Conservation (phyloP, 139 green algal species). For the Volvox reticuliferus region DNA sequence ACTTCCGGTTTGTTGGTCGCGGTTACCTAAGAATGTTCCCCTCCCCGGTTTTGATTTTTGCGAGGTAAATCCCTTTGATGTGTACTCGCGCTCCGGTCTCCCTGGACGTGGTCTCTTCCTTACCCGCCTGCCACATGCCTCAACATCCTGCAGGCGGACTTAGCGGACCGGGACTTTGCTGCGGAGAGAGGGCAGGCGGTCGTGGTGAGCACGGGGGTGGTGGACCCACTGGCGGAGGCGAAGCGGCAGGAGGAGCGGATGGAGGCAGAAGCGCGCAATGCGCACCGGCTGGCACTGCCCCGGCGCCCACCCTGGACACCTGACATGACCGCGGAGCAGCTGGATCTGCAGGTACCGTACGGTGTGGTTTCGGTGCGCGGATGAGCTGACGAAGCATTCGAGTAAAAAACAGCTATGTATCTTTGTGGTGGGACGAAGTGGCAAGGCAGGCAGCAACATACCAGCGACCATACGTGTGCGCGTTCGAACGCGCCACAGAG, state of each 20-base stretch:
- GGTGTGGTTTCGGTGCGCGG: too few relatives aligned
- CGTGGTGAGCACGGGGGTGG: conserved; percentile 71
- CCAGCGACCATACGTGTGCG: too few relatives aligned
- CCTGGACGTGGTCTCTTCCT: not conserved
- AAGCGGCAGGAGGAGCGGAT: conserved; percentile 50
- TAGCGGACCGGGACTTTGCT: conserved; percentile 91
- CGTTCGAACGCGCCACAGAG: too few relatives aligned
- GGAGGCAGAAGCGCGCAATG: conserved; percentile 64
- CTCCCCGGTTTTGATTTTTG: too few relatives aligned
- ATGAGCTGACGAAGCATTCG: too few relatives aligned
- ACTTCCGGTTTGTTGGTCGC: too few relatives aligned
- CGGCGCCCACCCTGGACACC: conserved; percentile 86
- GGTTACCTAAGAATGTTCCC: too few relatives aligned
- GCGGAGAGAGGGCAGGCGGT: conserved; percentile 80
- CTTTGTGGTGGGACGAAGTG: too few relatives aligned
- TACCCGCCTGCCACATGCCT: not conserved
- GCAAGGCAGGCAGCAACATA: too few relatives aligned
- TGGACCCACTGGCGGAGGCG: conserved; percentile 55
- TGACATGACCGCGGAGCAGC: conserved; percentile 80
- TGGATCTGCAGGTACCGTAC: conserved; percentile 79
- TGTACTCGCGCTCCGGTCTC: too few relatives aligned
- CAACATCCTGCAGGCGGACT: conserved; percentile 74
- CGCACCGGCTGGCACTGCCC: conserved; percentile 72
- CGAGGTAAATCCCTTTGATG: too few relatives aligned
- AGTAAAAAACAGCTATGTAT: too few relatives aligned